Percentiles rank a stretch among this genome's conserved stretches.
Conservation (phyloP, 2,329 filamentous ascomycete genomes). For the Penicillium sp. region DNA sequence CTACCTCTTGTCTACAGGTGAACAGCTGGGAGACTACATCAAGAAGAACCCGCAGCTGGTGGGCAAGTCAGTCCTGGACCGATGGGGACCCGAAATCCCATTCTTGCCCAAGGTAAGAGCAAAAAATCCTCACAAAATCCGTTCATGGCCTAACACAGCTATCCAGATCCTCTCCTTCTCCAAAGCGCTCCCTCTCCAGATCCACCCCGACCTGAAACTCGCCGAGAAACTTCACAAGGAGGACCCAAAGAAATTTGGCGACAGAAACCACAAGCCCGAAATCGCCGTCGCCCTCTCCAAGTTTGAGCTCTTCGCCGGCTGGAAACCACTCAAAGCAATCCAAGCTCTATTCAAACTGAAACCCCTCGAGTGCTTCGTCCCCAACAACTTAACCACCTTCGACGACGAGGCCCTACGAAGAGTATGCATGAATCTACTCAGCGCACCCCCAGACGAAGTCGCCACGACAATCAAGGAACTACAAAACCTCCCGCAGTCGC, state of each 20-base stretch:
- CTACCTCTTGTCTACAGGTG: slow-evolving; percentile 61
- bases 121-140: neutral
- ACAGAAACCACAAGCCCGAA: slow-evolving; percentile 78
- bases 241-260: slow-evolving; percentile 67
- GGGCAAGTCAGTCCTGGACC: slow-evolving; percentile 61
- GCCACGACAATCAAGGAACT: slow-evolving; percentile 56
- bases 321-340: slow-evolving; percentile 66
- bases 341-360: slow-evolving; percentile 58
- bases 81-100: slow-evolving; percentile 67
- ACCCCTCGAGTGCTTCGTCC: slow-evolving; percentile 57
- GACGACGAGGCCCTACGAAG: slow-evolving; percentile 60
- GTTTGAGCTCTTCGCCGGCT: slow-evolving; percentile 77
- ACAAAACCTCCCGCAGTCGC: slow-evolving; percentile 47
- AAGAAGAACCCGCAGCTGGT: slow-evolving; percentile 65
- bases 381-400: slow-evolving; percentile 49
- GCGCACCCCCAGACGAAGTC: slow-evolving; percentile 54
- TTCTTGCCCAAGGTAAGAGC: slow-evolving; percentile 66
- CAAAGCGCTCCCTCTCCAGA: slow-evolving; percentile 73
- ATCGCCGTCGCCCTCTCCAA: slow-evolving; percentile 71
- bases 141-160: neutral
- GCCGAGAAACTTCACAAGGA: slow-evolving; percentile 64
- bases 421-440: slow-evolving; percentile 58
- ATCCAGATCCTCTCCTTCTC: slow-evolving; percentile 67
- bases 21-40: slow-evolving; percentile 66
- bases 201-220: slow-evolving; percentile 71